phyloP scores from a whole-genome alignment of 495 filamentous ascomycete genomes.

The Entonaema liquescens region DNA sequence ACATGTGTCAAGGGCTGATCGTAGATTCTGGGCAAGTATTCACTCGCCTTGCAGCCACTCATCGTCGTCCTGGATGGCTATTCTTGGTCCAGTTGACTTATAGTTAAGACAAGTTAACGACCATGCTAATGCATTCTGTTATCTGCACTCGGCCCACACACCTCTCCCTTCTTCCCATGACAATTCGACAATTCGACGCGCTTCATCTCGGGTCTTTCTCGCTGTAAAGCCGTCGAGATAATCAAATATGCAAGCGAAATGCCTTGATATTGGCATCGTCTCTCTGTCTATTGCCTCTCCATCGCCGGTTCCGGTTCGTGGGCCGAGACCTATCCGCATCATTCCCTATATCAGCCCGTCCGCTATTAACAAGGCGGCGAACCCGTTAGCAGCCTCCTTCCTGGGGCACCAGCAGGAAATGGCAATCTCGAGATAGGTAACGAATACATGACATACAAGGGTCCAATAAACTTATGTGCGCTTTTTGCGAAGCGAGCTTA shows the following conservation, averaged over 20 bases:
- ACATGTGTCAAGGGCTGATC: slow-evolving; percentile 9
- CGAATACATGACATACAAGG: slow-evolving; percentile 33
- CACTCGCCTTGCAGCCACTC: slow-evolving; percentile 7
- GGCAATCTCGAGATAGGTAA: slow-evolving; percentile 33
- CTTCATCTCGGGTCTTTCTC: slow-evolving; percentile 45
- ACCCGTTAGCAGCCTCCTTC: slow-evolving; percentile 23
- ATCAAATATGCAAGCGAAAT: slow-evolving; percentile 41
- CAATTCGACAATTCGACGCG: slow-evolving; percentile 34
- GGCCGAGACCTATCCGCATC: slow-evolving; percentile 38
- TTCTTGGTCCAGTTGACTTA: slow-evolving; percentile 15
- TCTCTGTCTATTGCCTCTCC: slow-evolving; percentile 40
- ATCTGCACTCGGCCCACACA: slow-evolving; percentile 40
- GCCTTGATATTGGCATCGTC: slow-evolving; percentile 45
- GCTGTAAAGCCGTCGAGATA: slow-evolving; percentile 31
- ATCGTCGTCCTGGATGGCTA: slow-evolving; percentile 13
- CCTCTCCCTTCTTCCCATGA: slow-evolving; percentile 21
- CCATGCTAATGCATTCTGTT: slow-evolving; percentile 32
- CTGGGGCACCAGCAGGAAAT: background rate
- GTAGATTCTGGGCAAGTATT: slow-evolving; percentile 18
- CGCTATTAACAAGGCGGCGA: slow-evolving; percentile 42
- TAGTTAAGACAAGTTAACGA: slow-evolving; percentile 17
- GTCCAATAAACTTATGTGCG: slow-evolving; percentile 46
- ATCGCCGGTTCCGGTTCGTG: slow-evolving; percentile 43
- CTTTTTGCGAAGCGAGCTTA: slow-evolving; percentile 58
- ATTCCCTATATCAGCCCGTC: slow-evolving; percentile 37